Percentiles rank a stretch among this genome's conserved stretches.
Conservation (phyloP, 2,329 filamentous ascomycete genomes). For the Aspergillus pseudotamarii region DNA sequence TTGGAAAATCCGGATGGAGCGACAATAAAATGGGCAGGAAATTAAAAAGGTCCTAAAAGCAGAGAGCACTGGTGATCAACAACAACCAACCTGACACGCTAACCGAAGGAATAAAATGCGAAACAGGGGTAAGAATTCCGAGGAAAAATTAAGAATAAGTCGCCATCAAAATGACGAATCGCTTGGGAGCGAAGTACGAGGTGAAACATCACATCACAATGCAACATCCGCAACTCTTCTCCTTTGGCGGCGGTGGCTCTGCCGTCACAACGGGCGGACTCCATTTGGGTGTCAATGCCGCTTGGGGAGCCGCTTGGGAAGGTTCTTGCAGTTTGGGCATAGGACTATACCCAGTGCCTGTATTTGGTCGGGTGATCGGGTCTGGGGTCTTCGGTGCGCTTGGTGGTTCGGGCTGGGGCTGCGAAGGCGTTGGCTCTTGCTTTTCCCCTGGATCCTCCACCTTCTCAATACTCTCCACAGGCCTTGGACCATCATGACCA, state of each 20-base stretch:
- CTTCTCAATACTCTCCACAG: conserved; percentile 18
- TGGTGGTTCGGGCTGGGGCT: conserved; percentile 16
- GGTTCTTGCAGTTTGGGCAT: conserved; percentile 51
- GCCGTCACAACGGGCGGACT: conserved; percentile 53
- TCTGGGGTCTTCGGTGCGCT: conserved; percentile 34
- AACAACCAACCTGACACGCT: conserved; percentile 21
- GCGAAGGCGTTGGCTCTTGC: conserved; percentile 8
- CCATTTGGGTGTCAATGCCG: conserved; percentile 41
- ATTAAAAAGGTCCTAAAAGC: conserved; percentile 14
- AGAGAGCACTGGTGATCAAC: conserved; percentile 11
- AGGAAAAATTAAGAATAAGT: background rate
- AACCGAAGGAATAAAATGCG: conserved; percentile 18
- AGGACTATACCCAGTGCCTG: conserved; percentile 53
- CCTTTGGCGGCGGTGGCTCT: conserved; percentile 54
- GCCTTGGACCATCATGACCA: conserved; percentile 37
- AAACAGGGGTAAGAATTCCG: background rate
- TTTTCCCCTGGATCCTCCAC: conserved; percentile 15
- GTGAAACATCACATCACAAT: conserved; percentile 67
- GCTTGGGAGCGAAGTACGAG: background rate
- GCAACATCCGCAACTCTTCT: conserved; percentile 68
- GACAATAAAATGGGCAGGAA: conserved; percentile 5
- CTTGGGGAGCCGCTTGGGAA: conserved; percentile 37
- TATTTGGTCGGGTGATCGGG: conserved; percentile 37
- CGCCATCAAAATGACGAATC: background rate
- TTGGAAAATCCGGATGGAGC: conserved; percentile 2